Base-by-base conservation (phyloP, 2,329 filamentous ascomycete genomes). In the Diaporthe sp. region DNA sequence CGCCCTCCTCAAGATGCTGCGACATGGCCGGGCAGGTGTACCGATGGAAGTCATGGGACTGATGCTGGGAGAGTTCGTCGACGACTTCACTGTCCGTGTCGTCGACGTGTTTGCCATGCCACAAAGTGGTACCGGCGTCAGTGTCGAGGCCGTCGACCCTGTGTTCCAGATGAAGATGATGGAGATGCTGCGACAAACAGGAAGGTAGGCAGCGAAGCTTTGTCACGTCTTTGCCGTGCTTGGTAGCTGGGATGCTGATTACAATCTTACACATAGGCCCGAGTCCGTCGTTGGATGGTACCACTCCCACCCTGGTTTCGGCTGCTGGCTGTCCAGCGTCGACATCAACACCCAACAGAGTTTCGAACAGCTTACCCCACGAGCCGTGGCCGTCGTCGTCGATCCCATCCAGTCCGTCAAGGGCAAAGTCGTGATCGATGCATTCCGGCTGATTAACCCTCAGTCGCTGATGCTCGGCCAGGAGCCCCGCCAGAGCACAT, bases 91-190 rank as follows among this genome's bases (percentile, higher is more conserved):
- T 75, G 97, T 99, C 77, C 93, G 96, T 79, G 97, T 99, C 19
- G 96, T 98, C 78, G 97, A 99, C 85, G 97, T 99, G 38, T 99
- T 99, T 85, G 97, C 97, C 76, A 99, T 99, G 97, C 97, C 97
- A 28, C 97, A 99, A 84, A 98, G 96, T 80, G 97, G 97, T 86
- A 99, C 97, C 1, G 97, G 97, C 79, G 97, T 99, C 79, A 98
- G 95, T 85, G 97, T 99, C 81, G 97, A 99, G 86, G 97, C 97
- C 69, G 97, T 99, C 77, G 97, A 99, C 83, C 95, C 96, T 13
- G 97, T 99, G 45, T 99, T 99, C 85, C 97, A 99, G 87, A 98
- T 95, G 81, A 99, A 98, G 90, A 99, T 99, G 97, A 99, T 99
- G 97, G 97, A 99, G 84, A 98, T 99, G 97, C 88, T 99, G 83